Conservation (phyloP, 805 yeast species). For the Metschnikowia sp. region DNA sequence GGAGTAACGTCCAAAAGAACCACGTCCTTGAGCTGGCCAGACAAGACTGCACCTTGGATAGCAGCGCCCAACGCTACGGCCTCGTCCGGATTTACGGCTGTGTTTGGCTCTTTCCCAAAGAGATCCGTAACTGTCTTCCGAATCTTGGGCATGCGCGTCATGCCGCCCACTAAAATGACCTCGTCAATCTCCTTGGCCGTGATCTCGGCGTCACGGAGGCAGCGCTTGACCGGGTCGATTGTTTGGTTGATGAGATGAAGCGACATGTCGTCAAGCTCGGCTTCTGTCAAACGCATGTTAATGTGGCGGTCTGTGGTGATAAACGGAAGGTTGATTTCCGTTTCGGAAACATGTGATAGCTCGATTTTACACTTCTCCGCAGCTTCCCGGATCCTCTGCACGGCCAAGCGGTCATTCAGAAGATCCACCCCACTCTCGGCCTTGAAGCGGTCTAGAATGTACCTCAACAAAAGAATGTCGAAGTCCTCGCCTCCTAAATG, state of each 20-base stretch:
- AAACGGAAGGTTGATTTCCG: slow-evolving; percentile 69
- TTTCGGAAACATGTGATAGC: slow-evolving; percentile 58
- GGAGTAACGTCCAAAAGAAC: slow-evolving; percentile 29
- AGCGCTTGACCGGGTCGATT: slow-evolving; percentile 68
- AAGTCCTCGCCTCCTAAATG: slow-evolving; percentile 87
- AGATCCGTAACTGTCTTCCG: slow-evolving; percentile 56
- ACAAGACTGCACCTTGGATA: slow-evolving; percentile 27
- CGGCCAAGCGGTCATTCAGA: slow-evolving; percentile 49
- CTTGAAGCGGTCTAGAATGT: slow-evolving; percentile 55
- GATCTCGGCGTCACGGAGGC: slow-evolving; percentile 70
- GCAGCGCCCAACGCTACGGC: slow-evolving; percentile 32
- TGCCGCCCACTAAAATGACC: slow-evolving; percentile 79
- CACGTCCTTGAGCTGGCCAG: slow-evolving; percentile 26
- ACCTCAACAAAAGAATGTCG: slow-evolving; percentile 58
- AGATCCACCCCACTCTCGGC: slow-evolving; percentile 53
- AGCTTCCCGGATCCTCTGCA: slow-evolving; percentile 76
- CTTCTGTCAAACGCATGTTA: slow-evolving; percentile 55
- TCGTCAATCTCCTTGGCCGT: slow-evolving; percentile 66
- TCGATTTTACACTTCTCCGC: slow-evolving; percentile 78
- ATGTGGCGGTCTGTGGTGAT: slow-evolving; percentile 61
- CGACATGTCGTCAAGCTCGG: slow-evolving; percentile 64
- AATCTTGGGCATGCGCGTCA: slow-evolving; percentile 87
- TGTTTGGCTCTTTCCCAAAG: slow-evolving; percentile 64
- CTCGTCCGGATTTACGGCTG: slow-evolving; percentile 74
- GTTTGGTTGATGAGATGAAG: slow-evolving; percentile 65